phyloP scores from a whole-genome alignment of 1,284 basidiomycete species.

The Sphagnurus paluster region DNA sequence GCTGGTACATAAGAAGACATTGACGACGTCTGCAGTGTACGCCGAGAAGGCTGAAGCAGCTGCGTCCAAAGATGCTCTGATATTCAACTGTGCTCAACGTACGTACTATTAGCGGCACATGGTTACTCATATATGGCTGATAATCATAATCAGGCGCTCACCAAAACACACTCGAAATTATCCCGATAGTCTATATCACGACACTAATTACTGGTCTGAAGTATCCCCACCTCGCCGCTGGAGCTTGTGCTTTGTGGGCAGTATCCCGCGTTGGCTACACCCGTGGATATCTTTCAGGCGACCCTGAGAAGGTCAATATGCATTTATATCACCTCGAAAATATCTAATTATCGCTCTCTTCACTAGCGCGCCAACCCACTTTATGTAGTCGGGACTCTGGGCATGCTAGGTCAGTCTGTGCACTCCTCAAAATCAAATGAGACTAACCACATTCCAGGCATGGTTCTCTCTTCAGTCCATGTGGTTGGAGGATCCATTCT shows the following conservation, averaged over 20 bases:
- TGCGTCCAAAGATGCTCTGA: constrained; percentile 27
- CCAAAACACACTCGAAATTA: constrained; percentile 70
- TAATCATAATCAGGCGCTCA: constrained; percentile 66
- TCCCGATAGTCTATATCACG: constrained; percentile 43
- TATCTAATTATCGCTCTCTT: neutral
- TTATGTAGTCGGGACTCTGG: neutral
- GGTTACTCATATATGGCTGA: neutral
- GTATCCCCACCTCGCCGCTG: constrained; percentile 57
- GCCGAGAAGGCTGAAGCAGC: constrained; percentile 39
- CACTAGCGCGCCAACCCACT: constrained; percentile 17
- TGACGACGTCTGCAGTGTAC: constrained; percentile 34
- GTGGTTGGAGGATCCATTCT: constrained; percentile 6
- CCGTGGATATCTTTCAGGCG: constrained; percentile 53
- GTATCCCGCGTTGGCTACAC: constrained; percentile 63
- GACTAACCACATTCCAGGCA: neutral
- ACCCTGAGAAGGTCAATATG: constrained; percentile 36
- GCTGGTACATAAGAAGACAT: constrained; percentile 5
- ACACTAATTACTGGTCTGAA: constrained; percentile 59
- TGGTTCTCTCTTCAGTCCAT: constrained; percentile 10
- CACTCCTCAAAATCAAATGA: neutral
- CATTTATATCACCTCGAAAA: neutral
- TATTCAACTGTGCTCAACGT: constrained; percentile 56
- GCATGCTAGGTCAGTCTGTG: neutral
- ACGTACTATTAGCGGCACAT: constrained; percentile 10
- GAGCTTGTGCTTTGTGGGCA: constrained; percentile 53